phyloP scores from a whole-genome alignment of 2,329 filamentous ascomycete species.

The Magnaporthiopsis poae region DNA sequence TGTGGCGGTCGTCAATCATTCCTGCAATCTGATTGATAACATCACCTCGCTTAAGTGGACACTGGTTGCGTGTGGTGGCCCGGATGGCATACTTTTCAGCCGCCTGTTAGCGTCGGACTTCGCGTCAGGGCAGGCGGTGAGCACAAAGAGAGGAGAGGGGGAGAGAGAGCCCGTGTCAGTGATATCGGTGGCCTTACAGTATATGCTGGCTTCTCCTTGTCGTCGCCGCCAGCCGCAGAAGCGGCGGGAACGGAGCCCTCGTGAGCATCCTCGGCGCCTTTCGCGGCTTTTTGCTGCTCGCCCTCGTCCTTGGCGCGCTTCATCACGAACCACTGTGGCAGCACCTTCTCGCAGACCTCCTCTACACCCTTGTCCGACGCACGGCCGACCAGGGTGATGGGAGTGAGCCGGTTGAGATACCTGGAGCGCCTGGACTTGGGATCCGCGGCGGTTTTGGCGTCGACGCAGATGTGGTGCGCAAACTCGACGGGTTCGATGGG shows the following conservation, averaged over 20 bases:
- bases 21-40: constrained; percentile 64
- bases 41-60: constrained; percentile 52
- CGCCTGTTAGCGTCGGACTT: constrained; percentile 3
- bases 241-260: constrained; percentile 13
- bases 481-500: constrained; percentile 48
- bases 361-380: constrained; percentile 60
- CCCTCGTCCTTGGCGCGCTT: constrained; percentile 14
- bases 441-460: constrained; percentile 35
- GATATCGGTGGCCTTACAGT: constrained; percentile 26
- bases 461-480: constrained; percentile 44
- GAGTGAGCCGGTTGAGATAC: constrained; percentile 51
- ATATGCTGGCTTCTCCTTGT: constrained; percentile 16
- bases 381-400: constrained; percentile 45
- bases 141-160: too few species aligned
- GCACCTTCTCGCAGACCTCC: constrained; percentile 52
- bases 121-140: constrained; percentile 10
- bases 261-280: not conserved
- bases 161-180: not conserved
- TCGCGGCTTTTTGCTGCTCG: not conserved
- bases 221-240: constrained; percentile 9
- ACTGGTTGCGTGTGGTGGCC: constrained; percentile 66
- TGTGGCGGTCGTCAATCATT: constrained; percentile 56
- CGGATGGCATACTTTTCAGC: constrained; percentile 62
- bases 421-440: constrained; percentile 33
- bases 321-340: constrained; percentile 53